Conservation (phyloP, 179 eudicot genomes). For the Heliamphora pulchella region DNA sequence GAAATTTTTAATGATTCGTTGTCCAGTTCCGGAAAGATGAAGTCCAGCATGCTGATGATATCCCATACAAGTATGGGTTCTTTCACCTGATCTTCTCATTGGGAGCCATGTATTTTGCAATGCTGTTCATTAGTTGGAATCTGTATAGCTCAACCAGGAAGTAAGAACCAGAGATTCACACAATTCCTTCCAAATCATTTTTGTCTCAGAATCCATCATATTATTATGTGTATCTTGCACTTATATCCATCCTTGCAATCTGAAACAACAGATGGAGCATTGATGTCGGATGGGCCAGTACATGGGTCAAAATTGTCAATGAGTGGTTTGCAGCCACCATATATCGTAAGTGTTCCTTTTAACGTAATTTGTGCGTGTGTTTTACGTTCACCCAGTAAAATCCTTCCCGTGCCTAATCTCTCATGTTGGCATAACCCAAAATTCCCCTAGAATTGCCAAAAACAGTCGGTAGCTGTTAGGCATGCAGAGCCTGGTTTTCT, state of each 20-base stretch:
- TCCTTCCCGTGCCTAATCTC: no score
- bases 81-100: conserved; percentile 83
- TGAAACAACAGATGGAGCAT: conserved; percentile 70
- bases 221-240: neutral
- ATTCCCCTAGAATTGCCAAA: no score
- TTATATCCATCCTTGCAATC: neutral
- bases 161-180: conserved; percentile 31
- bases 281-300: conserved; percentile 96
- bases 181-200: neutral
- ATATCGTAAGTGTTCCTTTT: conserved; percentile 48
- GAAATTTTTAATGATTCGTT: neutral
- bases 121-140: conserved; percentile 91
- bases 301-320: conserved; percentile 90
- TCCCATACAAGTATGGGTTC: conserved; percentile 81
- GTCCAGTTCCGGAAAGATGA: conserved; percentile 66
- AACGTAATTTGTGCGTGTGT: neutral
- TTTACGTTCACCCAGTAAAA: no score
- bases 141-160: conserved; percentile 60
- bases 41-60: conserved; percentile 56
- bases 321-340: conserved; percentile 97
- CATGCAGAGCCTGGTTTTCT: no score
- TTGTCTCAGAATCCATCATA: neutral
- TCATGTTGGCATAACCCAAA: no score
- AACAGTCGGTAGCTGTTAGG: no score
- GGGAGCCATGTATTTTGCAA: conserved; percentile 97